Base-by-base conservation (phyloP, 495 filamentous ascomycete species). In the Aeminium ludgeri region DNA sequence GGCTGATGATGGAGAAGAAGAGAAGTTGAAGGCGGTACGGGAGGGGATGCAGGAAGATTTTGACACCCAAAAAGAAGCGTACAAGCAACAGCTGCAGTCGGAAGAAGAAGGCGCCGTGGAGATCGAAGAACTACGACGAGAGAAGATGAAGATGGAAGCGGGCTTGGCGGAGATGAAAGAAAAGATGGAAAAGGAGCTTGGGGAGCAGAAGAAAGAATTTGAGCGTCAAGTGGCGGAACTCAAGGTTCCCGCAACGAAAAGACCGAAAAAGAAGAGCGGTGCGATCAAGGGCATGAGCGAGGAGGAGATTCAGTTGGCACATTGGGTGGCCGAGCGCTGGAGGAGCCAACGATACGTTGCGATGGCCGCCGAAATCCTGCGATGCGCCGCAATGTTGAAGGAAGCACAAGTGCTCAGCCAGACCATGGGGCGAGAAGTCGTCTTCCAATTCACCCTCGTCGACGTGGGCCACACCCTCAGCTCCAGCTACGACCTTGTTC, bases 371-470 rank as follows among this genome's bases (percentile, higher is more conserved):
- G 76, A 78, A 11, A 74, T 96, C 20, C 59, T 97, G 18, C 83
- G 91, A 49, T 74, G 91, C 59, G 87, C 87, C 6, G 74, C 80
- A 10, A 73, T 73, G 28, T 60, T 96, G 30, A 97, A 97, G 58
- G 89, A 97, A 57, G 91, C 87, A 3, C 89, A 97, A 56, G 75
- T 97, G 36, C 87, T 97, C 81, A 95, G 91, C 61, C 84, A 93
- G 44, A 84, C 86, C 46, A 82, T 97, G 70, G 85, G 89, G 50
- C 89, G 94, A 61, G 75, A 75, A 48, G 79, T 94, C 12, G 81
- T 87, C 27, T 97, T 97, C 60, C 89, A 97, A 59, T 96, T 94
- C 55, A 79, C 84, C 13, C 73, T 96, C 41, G 73, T 96, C 20
- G 86, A 91, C 45, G 66, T 80, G 50, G 89, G 89, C 1, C 86